Evolutionary conservation across 129 eudicot genomes (phyloP).

Genomic region (Tanacetum coccineum): DNA sequence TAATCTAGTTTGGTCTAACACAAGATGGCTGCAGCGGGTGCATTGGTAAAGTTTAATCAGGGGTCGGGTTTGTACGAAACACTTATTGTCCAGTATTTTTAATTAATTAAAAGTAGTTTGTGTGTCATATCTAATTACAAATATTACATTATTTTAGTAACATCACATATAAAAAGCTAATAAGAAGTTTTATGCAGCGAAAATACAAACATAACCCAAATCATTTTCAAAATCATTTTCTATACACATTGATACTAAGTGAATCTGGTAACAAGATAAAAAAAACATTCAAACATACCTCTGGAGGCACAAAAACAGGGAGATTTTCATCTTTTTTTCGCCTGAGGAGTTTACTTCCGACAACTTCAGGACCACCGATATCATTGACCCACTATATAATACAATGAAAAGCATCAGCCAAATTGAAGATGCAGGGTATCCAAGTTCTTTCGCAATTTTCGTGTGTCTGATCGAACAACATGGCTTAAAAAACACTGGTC

Average conservation of each 20-base stretch:
- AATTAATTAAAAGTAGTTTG: too few relatives aligned
- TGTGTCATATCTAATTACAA: too few relatives aligned
- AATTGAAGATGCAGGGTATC: conserved; percentile 3
- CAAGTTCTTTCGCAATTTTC: conserved; percentile 9
- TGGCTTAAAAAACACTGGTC: background rate
- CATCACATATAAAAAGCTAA: too few relatives aligned
- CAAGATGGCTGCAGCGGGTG: too few relatives aligned
- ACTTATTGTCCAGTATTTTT: background rate
- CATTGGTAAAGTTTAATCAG: too few relatives aligned
- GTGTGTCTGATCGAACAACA: conserved; percentile 8
- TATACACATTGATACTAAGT: background rate
- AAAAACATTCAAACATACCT: conserved; percentile 45
- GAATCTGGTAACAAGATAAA: conserved; percentile 16
- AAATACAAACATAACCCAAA: too few relatives aligned
- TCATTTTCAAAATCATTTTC: background rate
- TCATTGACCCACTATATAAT: conserved; percentile 82
- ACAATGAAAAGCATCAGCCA: conserved; percentile 9
- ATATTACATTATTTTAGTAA: too few relatives aligned
- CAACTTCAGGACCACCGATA: conserved; percentile 68
- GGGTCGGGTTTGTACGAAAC: too few relatives aligned
- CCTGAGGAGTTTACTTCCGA: conserved; percentile 64
- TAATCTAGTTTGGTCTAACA: too few relatives aligned
- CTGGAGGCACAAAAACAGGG: conserved; percentile 74
- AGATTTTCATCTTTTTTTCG: conserved; percentile 70
- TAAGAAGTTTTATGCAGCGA: too few relatives aligned